Evolutionary conservation across 257 asterid genomes (phyloP).

Genomic region (Knoxia roxburghii): DNA sequence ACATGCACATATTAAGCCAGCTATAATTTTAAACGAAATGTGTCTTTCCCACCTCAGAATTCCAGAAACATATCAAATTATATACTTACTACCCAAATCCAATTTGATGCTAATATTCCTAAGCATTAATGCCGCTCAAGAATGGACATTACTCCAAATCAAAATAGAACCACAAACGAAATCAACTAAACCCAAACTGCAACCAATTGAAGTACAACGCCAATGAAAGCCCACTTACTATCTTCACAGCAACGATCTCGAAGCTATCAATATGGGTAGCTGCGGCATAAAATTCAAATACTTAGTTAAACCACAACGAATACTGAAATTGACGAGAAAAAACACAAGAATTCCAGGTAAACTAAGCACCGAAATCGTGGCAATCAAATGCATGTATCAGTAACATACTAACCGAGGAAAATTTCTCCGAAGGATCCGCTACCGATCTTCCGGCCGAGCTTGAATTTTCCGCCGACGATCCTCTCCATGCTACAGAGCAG

Average conservation of each 20-base stretch:
- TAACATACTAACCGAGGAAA: constrained; percentile 52
- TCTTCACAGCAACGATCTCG: constrained; percentile 94
- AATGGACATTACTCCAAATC: background rate
- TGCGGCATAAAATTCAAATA: constrained; percentile 28
- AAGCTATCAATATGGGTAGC: constrained; percentile 85
- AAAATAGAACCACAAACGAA: too few relatives aligned
- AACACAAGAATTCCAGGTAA: background rate
- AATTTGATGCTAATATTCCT: background rate
- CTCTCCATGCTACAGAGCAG: constrained; percentile 55
- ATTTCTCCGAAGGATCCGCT: constrained; percentile 97
- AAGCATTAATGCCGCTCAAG: background rate
- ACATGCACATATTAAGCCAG: too few relatives aligned
- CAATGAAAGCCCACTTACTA: constrained; percentile 53
- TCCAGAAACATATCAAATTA: background rate
- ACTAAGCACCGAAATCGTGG: constrained; percentile 2
- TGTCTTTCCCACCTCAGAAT: background rate
- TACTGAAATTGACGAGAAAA: background rate
- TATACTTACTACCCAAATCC: background rate
- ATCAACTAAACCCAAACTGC: background rate
- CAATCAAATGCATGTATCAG: background rate
- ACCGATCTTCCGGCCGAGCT: constrained; percentile 97
- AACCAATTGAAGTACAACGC: background rate
- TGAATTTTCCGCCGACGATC: constrained; percentile 80
- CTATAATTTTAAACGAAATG: too few relatives aligned
- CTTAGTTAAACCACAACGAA: constrained; percentile 9